Evolutionary conservation across 805 yeast genomes (phyloP).

Genomic region (Nakazawaea sp.): DNA sequence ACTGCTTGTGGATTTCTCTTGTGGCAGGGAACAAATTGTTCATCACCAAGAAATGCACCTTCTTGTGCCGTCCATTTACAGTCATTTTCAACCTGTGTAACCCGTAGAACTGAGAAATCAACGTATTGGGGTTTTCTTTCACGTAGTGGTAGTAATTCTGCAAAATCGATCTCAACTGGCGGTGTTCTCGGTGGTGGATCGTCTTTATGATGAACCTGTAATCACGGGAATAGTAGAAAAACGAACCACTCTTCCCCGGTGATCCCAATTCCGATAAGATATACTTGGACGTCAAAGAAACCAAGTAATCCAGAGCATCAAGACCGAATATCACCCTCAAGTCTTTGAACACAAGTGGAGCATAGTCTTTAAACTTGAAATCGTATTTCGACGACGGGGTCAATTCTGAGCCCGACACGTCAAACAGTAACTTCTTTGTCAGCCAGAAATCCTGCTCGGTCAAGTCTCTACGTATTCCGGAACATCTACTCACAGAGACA

Average conservation of each 20-base stretch:
- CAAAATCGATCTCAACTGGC: constrained; percentile 66
- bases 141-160: constrained; percentile 78
- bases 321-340: constrained; percentile 73
- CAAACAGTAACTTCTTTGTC: constrained; percentile 79
- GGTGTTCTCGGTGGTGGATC: constrained; percentile 88
- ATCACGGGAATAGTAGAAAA: constrained; percentile 91
- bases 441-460: constrained; percentile 63
- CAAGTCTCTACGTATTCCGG: constrained; percentile 74
- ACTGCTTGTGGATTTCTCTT: constrained; percentile 75
- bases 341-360: constrained; percentile 91
- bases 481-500: constrained; percentile 88
- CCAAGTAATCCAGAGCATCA: constrained; percentile 93
- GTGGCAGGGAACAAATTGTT: constrained; percentile 95
- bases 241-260: constrained; percentile 96
- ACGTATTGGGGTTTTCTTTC: constrained; percentile 75
- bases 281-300: constrained; percentile 88
- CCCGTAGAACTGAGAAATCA: constrained; percentile 94
- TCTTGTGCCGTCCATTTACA: constrained; percentile 42
- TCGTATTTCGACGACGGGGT: constrained; percentile 94
- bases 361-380: constrained; percentile 93
- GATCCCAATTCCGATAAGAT: constrained; percentile 88
- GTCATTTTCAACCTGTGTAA: constrained; percentile 85
- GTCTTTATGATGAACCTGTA: constrained; percentile 93
- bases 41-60: constrained; percentile 93
- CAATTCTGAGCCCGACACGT: constrained; percentile 76